These are phyloP conservation scores for Rhynchosporium graminicola DNA, from an alignment of 2,329 filamentous ascomycete species.

Conservation along the genomic window DNA sequence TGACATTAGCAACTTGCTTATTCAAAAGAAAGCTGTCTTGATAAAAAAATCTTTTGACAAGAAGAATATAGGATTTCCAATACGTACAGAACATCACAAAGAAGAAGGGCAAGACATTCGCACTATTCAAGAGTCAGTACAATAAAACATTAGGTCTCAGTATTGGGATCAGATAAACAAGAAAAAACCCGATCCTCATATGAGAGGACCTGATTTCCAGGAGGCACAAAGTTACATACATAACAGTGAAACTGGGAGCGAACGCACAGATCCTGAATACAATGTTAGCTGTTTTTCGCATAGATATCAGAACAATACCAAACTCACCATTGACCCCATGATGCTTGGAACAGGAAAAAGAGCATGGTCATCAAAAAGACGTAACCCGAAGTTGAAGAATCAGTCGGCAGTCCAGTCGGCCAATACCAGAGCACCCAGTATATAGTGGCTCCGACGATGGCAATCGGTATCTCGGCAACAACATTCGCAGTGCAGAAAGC, in stretches of 20 bases:
- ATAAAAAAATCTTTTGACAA: too few species aligned
- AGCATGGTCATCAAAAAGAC: conserved; percentile 77
- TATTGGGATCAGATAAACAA: too few species aligned
- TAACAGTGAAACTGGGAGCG: conserved; percentile 76
- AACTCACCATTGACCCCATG: conserved; percentile 64
- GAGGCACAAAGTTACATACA: conserved; percentile 39
- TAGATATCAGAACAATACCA: too few species aligned
- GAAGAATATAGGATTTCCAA: too few species aligned
- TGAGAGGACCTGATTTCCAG: too few species aligned
- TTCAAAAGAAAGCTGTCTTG: too few species aligned
- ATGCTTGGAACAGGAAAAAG: conserved; percentile 74
- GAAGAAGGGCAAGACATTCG: conserved; percentile 51
- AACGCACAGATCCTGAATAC: conserved; percentile 70
- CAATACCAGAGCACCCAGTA: conserved; percentile 81
- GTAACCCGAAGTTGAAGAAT: conserved; percentile 68
- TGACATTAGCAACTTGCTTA: too few species aligned
- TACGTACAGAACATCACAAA: conserved; percentile 53
- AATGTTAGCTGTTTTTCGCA: conserved; percentile 40
- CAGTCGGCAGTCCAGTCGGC: conserved; percentile 67
- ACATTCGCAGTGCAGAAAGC: conserved; percentile 75
- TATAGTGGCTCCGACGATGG: conserved; percentile 62
- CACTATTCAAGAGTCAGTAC: conserved; percentile 33
- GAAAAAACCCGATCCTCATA: too few species aligned
- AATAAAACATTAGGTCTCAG: too few species aligned
- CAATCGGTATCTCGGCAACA: conserved; percentile 70